Base-by-base conservation (phyloP, 495 filamentous ascomycete genomes). In the Aspergillus coremiiformis region DNA sequence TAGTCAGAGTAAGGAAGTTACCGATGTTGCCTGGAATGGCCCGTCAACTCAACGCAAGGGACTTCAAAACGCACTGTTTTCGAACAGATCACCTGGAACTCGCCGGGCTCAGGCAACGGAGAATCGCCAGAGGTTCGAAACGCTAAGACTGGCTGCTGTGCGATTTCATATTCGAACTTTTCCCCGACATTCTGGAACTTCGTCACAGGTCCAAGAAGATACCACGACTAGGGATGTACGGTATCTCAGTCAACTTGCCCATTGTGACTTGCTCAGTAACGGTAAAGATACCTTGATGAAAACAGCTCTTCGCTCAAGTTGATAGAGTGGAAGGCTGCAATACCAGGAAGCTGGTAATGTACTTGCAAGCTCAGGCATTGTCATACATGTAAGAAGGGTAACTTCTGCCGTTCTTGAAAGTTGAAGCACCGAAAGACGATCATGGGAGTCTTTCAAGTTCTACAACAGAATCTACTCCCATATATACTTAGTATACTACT, bases 211-310 rank as follows among this genome's bases (percentile, higher is more conserved):
- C 79, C 80, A n/a, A 83, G 70, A 26, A 82, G 66, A 62, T 83
- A 80, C 80, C 80, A 83, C 24, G 79, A 73, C 78, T 82, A 37
- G n/a, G n/a, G n/a, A n/a, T n/a, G n/a, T n/a, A n/a, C n/a, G n/a
- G n/a, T n/a, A n/a, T n/a, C n/a, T n/a, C n/a, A n/a, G n/a, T n/a
- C n/a, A n/a, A 49, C 8, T n/a, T 12, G 0, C 26, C 14, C 11
- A 32, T 17, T 23, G 8, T 19, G 2, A 4, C 35, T 14, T 8
- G 4, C 15, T 19, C n/a, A 46, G 3, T n/a, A n/a, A n/a, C n/a
- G n/a, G n/a, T n/a, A n/a, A n/a, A n/a, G n/a, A 48, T 58, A 68
- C 76, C 58, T 79, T 81, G 17, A 75, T 32, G 59, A 83, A 82
- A 11, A 83, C 75, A 10, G 78, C 77, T 33, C 73, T 61, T 21